Conservation (phyloP, 208 protist genomes). For the Zelonia costaricensis region DNA sequence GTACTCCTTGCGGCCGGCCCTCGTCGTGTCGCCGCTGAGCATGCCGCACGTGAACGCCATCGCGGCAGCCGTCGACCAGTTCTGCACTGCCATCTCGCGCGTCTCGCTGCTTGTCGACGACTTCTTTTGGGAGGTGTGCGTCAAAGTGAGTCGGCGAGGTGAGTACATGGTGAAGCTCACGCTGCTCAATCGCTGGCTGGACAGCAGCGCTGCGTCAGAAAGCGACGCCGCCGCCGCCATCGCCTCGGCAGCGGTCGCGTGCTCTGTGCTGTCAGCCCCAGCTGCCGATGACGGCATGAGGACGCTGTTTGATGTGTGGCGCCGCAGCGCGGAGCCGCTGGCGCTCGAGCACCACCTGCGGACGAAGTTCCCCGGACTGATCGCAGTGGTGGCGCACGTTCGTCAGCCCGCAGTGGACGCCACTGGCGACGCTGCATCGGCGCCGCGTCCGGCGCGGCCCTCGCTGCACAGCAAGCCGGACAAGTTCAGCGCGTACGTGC, state of each 20-base stretch:
- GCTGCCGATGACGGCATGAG: too few species aligned
- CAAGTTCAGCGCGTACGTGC: conserved; percentile 35
- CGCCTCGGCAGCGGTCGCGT: too few species aligned
- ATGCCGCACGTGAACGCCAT: conserved; percentile 27
- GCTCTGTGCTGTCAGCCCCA: too few species aligned
- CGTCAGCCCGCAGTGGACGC: conserved; percentile 2
- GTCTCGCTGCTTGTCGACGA: conserved; percentile 1
- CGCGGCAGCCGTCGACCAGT: conserved; percentile 12
- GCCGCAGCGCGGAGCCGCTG: conserved; percentile 10
- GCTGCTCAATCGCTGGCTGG: conserved; percentile 25
- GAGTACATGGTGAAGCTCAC: conserved; percentile 37
- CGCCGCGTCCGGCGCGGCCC: too few species aligned
- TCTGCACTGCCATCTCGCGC: conserved; percentile 17
- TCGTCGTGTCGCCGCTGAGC: conserved; percentile 28
- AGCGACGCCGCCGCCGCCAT: too few species aligned
- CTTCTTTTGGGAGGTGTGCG: conserved; percentile 53
- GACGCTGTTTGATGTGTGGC: conserved; percentile 43
- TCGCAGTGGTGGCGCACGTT: conserved; percentile 40
- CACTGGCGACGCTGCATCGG: background rate
- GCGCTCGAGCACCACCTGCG: conserved; percentile 25
- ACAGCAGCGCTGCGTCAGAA: background rate
- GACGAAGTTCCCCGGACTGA: conserved; percentile 7
- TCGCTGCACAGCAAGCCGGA: conserved; percentile 30
- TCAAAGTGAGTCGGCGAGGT: conserved; percentile 30
- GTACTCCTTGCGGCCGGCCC: conserved; percentile 34